A percentile compares a stretch with the other conserved stretches of the same genome.
phyloP scores from a whole-genome alignment of 352 stramenopile genomes.

The Albugo candida region DNA sequence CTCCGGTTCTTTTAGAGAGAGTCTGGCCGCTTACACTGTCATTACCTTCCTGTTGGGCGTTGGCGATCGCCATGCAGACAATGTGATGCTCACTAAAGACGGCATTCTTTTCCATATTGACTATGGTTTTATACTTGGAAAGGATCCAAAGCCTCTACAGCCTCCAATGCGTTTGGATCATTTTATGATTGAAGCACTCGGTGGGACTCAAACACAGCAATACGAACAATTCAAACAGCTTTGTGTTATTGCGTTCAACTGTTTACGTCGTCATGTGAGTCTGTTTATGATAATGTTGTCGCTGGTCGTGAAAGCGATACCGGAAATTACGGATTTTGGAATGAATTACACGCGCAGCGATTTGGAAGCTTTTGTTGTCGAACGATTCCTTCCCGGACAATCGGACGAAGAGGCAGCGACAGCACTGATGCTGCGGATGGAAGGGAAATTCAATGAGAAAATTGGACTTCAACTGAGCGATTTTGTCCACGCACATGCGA shows the following conservation, averaged over 20 bases:
- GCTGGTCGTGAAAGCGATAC: slow-evolving; percentile 59
- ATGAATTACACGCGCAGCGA: slow-evolving; percentile 73
- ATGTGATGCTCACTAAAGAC: slow-evolving; percentile 94
- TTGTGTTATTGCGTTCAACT: slow-evolving; percentile 78
- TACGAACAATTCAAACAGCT: slow-evolving; percentile 76
- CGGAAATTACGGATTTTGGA: slow-evolving; percentile 72
- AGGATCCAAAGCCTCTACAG: slow-evolving; percentile 95
- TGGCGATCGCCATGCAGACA: slow-evolving; percentile 97
- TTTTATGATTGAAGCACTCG: slow-evolving; percentile 74
- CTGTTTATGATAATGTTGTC: slow-evolving; percentile 77
- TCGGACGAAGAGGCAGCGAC: slow-evolving; percentile 64
- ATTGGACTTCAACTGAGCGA: slow-evolving; percentile 72
- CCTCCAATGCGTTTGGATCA: slow-evolving; percentile 94
- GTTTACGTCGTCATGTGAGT: slow-evolving; percentile 62
- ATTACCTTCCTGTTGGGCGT: slow-evolving; percentile 99
- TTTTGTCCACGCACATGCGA: slow-evolving; percentile 70
- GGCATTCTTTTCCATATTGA: slow-evolving; percentile 99
- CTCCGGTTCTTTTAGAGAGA: slow-evolving; percentile 72
- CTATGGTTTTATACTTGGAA: slow-evolving; percentile 97
- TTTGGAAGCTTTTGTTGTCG: slow-evolving; percentile 64
- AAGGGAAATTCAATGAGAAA: slow-evolving; percentile 73
- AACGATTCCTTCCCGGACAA: slow-evolving; percentile 63
- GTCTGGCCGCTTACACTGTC: slow-evolving; percentile 96
- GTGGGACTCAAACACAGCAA: slow-evolving; percentile 51
- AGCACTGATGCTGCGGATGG: slow-evolving; percentile 64